Evolutionary conservation across 2,329 filamentous ascomycete genomes (phyloP).

Genomic region (Pseudocercospora crystallina): DNA sequence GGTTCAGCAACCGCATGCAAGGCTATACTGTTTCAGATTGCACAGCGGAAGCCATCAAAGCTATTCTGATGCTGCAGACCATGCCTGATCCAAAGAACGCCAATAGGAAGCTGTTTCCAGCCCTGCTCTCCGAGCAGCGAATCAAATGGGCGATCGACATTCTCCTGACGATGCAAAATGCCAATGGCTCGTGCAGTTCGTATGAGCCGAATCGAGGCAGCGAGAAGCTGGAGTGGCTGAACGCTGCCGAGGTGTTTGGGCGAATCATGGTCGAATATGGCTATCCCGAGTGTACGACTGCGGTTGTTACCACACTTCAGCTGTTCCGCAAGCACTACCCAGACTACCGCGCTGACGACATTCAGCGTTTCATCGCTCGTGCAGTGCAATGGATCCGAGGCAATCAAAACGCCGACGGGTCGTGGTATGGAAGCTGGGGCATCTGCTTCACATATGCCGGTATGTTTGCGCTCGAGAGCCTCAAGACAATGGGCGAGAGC

Average conservation of each 20-base stretch:
- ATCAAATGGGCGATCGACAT: constrained; percentile 89
- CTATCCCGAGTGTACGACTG: constrained; percentile 96
- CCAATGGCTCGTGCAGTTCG: constrained; percentile 79
- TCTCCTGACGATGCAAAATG: constrained; percentile 85
- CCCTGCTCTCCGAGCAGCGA: constrained; percentile 71
- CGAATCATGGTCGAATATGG: constrained; percentile 99
- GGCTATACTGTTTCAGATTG: constrained; percentile 96
- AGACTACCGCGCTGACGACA: constrained; percentile 73
- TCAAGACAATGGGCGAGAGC: constrained; percentile 77
- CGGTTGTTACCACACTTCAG: constrained; percentile 82
- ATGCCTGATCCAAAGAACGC: constrained; percentile 53
- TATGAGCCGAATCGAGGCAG: constrained; percentile 84
- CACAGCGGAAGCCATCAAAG: constrained; percentile 85
- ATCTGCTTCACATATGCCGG: constrained; percentile 97
- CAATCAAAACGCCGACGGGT: constrained; percentile 76
- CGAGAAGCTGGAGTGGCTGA: constrained; percentile 76
- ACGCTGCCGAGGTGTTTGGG: constrained; percentile 94
- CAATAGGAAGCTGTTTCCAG: constrained; percentile 56
- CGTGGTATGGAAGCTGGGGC: constrained; percentile 97
- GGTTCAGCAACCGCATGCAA: constrained; percentile 88
- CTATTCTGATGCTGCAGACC: constrained; percentile 80
- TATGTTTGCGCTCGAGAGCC: constrained; percentile 91
- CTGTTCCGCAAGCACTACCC: constrained; percentile 81
- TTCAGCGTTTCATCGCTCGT: constrained; percentile 67
- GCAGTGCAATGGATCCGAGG: constrained; percentile 81